Conservation (phyloP, 352 stramenopile genomes). For the Globisporangium sylvaticum region DNA sequence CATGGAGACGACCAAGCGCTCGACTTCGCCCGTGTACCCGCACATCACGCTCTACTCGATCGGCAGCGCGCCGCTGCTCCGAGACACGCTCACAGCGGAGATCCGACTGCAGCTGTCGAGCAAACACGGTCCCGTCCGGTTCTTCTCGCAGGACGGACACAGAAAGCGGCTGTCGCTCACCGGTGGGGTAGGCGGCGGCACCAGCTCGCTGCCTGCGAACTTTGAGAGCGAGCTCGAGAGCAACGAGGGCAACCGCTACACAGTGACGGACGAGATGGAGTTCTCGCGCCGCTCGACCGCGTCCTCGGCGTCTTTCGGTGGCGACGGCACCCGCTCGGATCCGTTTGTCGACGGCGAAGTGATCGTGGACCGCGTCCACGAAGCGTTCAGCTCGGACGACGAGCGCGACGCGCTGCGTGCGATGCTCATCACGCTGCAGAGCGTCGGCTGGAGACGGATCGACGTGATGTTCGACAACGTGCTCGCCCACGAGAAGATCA, state of each 20-base stretch:
- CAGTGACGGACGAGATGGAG: conserved; percentile 12
- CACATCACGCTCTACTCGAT: conserved; percentile 63
- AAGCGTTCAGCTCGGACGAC: conserved; percentile 60
- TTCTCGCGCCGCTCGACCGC: conserved; percentile 10
- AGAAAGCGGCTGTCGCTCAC: conserved; percentile 14
- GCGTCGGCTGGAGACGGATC: conserved; percentile 64
- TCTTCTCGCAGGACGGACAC: conserved; percentile 15
- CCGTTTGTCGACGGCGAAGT: conserved; percentile 53
- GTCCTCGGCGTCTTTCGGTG: conserved; percentile 14
- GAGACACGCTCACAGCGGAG: conserved; percentile 37
- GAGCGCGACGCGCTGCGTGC: conserved; percentile 60
- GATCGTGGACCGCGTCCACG: conserved; percentile 60
- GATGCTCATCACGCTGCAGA: conserved; percentile 76
- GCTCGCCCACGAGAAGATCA: conserved; percentile 76
- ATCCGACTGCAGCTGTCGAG: conserved; percentile 32
- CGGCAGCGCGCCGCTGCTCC: conserved; percentile 44
- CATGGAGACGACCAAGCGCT: conserved; percentile 29
- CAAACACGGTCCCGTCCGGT: conserved; percentile 34
- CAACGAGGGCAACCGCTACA: conserved; percentile 7
- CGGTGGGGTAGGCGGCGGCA: not conserved
- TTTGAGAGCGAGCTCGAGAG: conserved; percentile 7
- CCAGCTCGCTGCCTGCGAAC: not conserved
- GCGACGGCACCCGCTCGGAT: conserved; percentile 27
- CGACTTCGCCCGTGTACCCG: conserved; percentile 62
- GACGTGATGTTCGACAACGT: conserved; percentile 69